A percentile compares a stretch with the other conserved stretches of the same genome.
Conservation (phyloP, 257 asterid genomes). For the Thymus quinquecostatus region DNA sequence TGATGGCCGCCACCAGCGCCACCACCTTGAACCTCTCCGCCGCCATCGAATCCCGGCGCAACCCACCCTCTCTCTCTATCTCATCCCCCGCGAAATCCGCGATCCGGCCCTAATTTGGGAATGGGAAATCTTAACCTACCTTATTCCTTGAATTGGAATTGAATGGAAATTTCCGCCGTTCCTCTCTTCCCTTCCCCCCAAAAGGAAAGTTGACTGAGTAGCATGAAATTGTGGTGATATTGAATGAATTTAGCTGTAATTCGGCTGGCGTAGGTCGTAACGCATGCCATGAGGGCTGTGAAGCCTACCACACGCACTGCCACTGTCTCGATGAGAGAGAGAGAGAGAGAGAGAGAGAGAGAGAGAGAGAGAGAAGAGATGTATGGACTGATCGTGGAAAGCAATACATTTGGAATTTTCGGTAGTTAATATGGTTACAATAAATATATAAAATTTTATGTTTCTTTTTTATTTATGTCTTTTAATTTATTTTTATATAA, state of each 20-base stretch:
- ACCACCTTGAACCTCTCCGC: conserved; percentile 90
- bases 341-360: conserved; percentile 10
- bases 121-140: conserved; percentile 3
- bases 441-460: too few species aligned
- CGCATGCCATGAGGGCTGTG: conserved; percentile 30
- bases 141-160: not conserved
- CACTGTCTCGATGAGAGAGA: not conserved
- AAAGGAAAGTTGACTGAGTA: conserved; percentile 34
- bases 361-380: not conserved
- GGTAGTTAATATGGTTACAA: not conserved
- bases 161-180: conserved; percentile 29
- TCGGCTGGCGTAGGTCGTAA: conserved; percentile 22
- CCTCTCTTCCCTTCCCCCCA: conserved; percentile 18
- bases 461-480: too few species aligned
- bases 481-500: too few species aligned
- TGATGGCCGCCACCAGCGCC: conserved; percentile 80
- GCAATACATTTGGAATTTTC: not conserved
- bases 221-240: conserved; percentile 6
- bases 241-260: conserved; percentile 21
- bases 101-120: not conserved
- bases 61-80: conserved; percentile 31
- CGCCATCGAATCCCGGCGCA: conserved; percentile 47
- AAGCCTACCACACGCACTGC: not conserved
- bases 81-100: not conserved
- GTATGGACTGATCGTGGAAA: not conserved